Conservation (phyloP, 2,329 filamentous ascomycete species). For the Fusarium secorum region DNA sequence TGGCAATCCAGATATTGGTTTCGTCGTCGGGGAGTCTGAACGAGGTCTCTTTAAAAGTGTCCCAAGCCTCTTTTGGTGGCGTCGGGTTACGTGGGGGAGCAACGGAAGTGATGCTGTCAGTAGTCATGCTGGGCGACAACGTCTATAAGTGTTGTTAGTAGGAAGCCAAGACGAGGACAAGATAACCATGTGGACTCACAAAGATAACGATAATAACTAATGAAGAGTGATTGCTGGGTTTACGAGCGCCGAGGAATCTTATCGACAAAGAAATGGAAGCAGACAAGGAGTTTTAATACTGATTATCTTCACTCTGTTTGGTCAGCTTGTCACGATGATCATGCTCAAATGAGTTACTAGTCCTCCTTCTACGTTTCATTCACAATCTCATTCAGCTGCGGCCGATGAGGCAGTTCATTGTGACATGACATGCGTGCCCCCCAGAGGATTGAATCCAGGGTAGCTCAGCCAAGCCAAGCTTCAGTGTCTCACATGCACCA, state of each 20-base stretch:
- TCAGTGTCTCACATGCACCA: not conserved
- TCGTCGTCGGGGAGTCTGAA: conserved; percentile 16
- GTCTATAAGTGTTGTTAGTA: not conserved
- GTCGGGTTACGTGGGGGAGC: conserved; percentile 20
- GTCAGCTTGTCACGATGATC: not conserved
- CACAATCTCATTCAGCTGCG: not conserved
- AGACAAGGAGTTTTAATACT: not conserved
- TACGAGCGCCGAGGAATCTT: not conserved
- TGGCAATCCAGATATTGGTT: conserved; percentile 17
- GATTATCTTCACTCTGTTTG: not conserved
- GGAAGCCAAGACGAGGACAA: not conserved
- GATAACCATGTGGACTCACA: not conserved
- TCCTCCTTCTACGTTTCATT: not conserved
- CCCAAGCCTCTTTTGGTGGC: conserved; percentile 14
- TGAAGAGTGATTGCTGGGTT: not conserved
- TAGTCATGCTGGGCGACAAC: not conserved
- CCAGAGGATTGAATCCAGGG: not conserved
- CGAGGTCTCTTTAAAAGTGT: not conserved
- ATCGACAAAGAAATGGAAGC: not conserved
- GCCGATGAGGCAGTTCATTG: not conserved
- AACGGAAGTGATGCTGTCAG: not conserved
- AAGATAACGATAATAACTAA: not conserved
- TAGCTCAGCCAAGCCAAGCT: not conserved
- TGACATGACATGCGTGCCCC: not conserved
- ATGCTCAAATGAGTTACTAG: not conserved